Conservation (phyloP, 73 alveolate species). For the Symbiodinium natans region DNA sequence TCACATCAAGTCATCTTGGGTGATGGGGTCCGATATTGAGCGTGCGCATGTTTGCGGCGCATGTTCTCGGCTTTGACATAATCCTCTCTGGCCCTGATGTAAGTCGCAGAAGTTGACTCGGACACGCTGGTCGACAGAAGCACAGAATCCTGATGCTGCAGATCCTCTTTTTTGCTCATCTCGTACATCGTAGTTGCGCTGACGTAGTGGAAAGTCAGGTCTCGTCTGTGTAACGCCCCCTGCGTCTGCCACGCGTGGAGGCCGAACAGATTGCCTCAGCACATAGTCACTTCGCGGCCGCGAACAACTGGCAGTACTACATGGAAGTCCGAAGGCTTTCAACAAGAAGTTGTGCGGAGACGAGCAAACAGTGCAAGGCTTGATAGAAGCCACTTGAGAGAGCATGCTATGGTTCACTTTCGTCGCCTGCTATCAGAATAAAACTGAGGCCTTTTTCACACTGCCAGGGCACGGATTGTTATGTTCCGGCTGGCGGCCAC, state of each 20-base stretch:
- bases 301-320: too few relatives aligned
- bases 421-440: too few relatives aligned
- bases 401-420: too few relatives aligned
- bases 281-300: too few relatives aligned
- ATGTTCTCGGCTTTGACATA: neutral
- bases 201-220: neutral
- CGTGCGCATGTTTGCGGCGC: too few relatives aligned
- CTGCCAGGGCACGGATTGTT: neutral
- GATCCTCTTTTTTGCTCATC: neutral
- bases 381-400: too few relatives aligned
- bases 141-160: neutral
- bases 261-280: neutral
- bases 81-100: neutral
- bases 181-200: neutral
- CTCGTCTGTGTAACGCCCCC: neutral
- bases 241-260: neutral
- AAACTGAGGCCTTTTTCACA: too few relatives aligned
- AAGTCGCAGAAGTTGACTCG: neutral
- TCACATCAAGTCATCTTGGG: neutral
- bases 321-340: too few relatives aligned
- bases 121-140: neutral
- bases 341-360: too few relatives aligned
- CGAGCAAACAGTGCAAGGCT: too few relatives aligned
- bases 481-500: neutral
- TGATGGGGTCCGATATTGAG: too few relatives aligned